Evolutionary conservation across 768 basidiomycete genomes (phyloP).

Genomic region (Mycena polygramma): DNA sequence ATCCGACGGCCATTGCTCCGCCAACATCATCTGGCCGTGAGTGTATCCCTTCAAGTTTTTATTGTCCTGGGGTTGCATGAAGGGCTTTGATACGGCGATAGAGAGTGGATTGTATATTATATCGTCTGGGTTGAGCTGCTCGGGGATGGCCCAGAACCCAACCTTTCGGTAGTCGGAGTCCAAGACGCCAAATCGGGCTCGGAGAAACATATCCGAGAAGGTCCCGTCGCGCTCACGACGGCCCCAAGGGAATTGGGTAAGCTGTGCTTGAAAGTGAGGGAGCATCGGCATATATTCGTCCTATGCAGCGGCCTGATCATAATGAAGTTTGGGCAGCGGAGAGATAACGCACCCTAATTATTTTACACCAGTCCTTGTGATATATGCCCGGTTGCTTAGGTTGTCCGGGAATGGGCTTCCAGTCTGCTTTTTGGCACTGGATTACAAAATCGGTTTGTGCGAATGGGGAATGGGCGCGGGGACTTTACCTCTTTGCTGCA

Average conservation of each 20-base stretch:
- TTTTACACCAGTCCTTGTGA: conserved; percentile 49
- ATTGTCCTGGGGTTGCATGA: not conserved
- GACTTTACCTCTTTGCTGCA: conserved; percentile 29
- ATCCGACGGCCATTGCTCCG: conserved; percentile 43
- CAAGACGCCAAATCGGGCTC: conserved; percentile 51
- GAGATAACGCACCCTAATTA: conserved; percentile 44
- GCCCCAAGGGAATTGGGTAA: conserved; percentile 57
- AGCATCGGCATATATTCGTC: conserved; percentile 52
- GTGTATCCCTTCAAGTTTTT: conserved; percentile 41
- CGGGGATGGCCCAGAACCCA: conserved; percentile 55
- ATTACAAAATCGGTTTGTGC: conserved; percentile 5
- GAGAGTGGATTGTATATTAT: conserved; percentile 10
- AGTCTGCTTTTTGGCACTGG: conserved; percentile 52
- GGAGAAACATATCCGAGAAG: conserved; percentile 49
- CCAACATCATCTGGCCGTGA: conserved; percentile 49
- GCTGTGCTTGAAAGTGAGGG: conserved; percentile 47
- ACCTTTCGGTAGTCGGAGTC: conserved; percentile 46
- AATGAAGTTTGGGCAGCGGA: not conserved
- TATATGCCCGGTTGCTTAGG: conserved; percentile 34
- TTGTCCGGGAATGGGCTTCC: conserved; percentile 45
- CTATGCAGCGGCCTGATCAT: conserved; percentile 11
- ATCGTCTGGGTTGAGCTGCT: conserved; percentile 46
- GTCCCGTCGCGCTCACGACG: conserved; percentile 56
- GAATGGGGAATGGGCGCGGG: conserved; percentile 1
- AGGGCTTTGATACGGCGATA: conserved; percentile 1